These are phyloP conservation scores for Colletotrichum incanum DNA, from an alignment of 2,329 filamentous ascomycete genomes.

Conservation along the genomic window DNA sequence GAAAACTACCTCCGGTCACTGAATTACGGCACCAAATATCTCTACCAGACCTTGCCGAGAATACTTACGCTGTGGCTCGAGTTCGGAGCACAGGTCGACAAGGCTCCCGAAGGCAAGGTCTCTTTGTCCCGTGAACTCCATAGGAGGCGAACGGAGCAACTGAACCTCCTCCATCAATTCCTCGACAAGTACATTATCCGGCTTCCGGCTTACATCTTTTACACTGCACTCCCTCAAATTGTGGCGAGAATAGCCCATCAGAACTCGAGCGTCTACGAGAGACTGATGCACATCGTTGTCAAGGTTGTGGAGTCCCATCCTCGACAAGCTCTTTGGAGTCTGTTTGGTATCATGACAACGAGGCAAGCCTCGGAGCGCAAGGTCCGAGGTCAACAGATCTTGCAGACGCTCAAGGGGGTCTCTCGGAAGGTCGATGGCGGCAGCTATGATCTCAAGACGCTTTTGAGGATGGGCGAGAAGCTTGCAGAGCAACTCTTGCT, in stretches of 20 bases:
- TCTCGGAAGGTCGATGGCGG: slow-evolving; percentile 68
- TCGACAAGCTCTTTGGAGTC: slow-evolving; percentile 91
- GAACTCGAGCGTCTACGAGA: slow-evolving; percentile 82
- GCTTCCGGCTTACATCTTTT: slow-evolving; percentile 84
- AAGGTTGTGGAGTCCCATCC: slow-evolving; percentile 92
- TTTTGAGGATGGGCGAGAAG: slow-evolving; percentile 85
- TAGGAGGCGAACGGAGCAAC: slow-evolving; percentile 73
- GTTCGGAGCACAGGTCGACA: slow-evolving; percentile 82
- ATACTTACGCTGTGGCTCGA: slow-evolving; percentile 96
- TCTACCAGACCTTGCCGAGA: slow-evolving; percentile 94
- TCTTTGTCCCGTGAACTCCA: slow-evolving; percentile 68
- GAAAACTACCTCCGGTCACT: slow-evolving; percentile 94
- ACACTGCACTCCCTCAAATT: slow-evolving; percentile 89
- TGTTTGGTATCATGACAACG: slow-evolving; percentile 89
- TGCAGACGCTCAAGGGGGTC: slow-evolving; percentile 64
- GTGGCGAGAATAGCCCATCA: slow-evolving; percentile 96
- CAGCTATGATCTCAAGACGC: slow-evolving; percentile 74
- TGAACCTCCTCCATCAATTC: slow-evolving; percentile 80
- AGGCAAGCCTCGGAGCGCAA: slow-evolving; percentile 78
- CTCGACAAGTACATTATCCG: slow-evolving; percentile 84
- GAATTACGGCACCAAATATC: slow-evolving; percentile 91
- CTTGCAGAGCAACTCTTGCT: slow-evolving; percentile 86
- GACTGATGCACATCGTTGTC: slow-evolving; percentile 84
- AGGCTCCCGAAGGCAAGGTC: slow-evolving; percentile 69
- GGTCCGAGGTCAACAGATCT: slow-evolving; percentile 66